Evolutionary conservation across 2,329 filamentous ascomycete genomes (phyloP).

Genomic region (Claviceps capensis): DNA sequence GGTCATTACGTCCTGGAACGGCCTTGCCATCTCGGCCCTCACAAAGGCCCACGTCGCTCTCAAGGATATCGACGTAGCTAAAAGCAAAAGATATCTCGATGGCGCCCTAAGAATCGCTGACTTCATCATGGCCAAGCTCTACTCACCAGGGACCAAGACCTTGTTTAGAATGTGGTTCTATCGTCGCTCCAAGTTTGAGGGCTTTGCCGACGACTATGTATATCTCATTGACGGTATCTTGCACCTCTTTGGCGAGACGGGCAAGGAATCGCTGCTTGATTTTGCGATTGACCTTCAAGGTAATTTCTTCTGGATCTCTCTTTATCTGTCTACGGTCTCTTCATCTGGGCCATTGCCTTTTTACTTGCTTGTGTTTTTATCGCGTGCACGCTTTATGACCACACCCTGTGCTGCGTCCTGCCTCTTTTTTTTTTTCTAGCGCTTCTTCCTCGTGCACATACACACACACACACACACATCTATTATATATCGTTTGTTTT

Average conservation of each 20-base stretch:
- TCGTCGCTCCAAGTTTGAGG: constrained; percentile 44
- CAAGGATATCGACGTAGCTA: constrained; percentile 41
- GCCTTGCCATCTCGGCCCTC: constrained; percentile 73
- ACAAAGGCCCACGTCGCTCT: constrained; percentile 60
- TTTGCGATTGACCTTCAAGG: constrained; percentile 75
- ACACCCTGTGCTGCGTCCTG: not conserved
- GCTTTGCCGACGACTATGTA: constrained; percentile 90
- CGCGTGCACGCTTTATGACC: not conserved
- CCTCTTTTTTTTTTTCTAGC: too few species aligned
- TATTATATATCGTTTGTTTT: too few species aligned
- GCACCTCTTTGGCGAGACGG: constrained; percentile 72
- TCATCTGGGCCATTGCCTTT: too few species aligned
- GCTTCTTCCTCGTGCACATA: too few species aligned
- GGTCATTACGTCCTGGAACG: constrained; percentile 77
- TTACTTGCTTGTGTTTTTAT: too few species aligned
- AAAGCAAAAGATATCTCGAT: constrained; percentile 45
- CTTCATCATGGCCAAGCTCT: constrained; percentile 64
- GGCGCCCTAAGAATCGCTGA: constrained; percentile 54
- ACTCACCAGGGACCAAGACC: constrained; percentile 37
- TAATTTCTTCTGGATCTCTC: constrained; percentile 20
- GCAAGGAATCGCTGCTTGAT: constrained; percentile 58
- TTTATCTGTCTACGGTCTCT: too few species aligned
- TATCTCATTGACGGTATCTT: constrained; percentile 74
- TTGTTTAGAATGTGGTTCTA: constrained; percentile 65
- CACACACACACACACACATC: too few species aligned